Evolutionary conservation across 495 filamentous ascomycete genomes (phyloP), one percentile per base, ranked within the genome.

Genomic region (Xylaria grammica): DNA sequence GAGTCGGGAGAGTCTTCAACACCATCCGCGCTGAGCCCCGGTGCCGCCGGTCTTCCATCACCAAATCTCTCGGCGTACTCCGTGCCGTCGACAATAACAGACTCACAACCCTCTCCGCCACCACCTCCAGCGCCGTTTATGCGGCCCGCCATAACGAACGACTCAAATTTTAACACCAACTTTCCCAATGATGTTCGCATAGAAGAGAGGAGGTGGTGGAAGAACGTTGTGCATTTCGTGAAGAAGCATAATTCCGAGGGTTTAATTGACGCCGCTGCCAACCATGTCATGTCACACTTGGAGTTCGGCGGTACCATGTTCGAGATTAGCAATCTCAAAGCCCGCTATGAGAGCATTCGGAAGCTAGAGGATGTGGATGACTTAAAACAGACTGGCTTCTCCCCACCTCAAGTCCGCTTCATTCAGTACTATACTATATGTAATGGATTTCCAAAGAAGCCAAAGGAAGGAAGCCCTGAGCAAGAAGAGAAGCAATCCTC

Each of bases 351-450:
- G 29, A 79, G 75, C 30, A 74, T 97, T 15, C 81, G 89, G 52
- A 81, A 73, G 13, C 73, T 96, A n/a, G 93, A 96, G 67, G 86
- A 89, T 63, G 80, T 87, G 7, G 79, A 88, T 55, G 81, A 84
- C 20, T 58, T 70, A n/a, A 68, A 61, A 9, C 52, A 71, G 20
- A 40, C 56, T 13, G 66, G 63, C 13, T 67, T 62, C n/a, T 45
- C 65, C 45, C 69, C 71, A 1, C 65, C 71, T 55, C 79, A 85
- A 56, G 83, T 94, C 11, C 82, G 92, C 2, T 97, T 97, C 69
- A 80, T 91, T 44, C 97, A 97, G 69, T 97, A 96, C 73, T 97
- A 95, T 70, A 97, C 94, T 9, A 83, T 90, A 27, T 93, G 91
- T 59, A 90, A 89, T 4, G 93, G 92, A 2, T 77, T 60, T 81